Evolutionary conservation across 148 eudicot genomes (phyloP), one percentile per base, ranked within the genome.

Genomic region (Agrostemma githago): DNA sequence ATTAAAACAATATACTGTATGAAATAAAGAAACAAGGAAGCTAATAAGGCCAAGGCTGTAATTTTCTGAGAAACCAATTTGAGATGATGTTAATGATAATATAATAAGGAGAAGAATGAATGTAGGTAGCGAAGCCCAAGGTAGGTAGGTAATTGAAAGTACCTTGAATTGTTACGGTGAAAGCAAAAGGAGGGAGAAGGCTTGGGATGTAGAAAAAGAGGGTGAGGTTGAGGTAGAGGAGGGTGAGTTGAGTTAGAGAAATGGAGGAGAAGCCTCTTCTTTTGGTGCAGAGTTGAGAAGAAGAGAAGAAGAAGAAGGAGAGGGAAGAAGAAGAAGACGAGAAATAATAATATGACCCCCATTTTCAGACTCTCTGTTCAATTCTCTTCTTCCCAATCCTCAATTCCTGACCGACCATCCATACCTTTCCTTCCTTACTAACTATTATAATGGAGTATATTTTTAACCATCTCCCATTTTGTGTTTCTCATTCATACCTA

Each of bases 251-350:
- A 16, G 14, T 57, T 65, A n/a, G 43, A 53, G 44, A 69, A 79
- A 21, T 65, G 44, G 8, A 58, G 44, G 8, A 58, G 72, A 12
- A 57, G 60, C 53, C 64, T 79, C 48, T 58, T 79, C 56, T 71
- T 70, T 44, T 71, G 73, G 78, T 64, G 19, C 21, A 57, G 40
- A 15, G 26, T 42, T 48, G 58, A 80, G 58, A 20, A 67, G 51
- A 80, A 70, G 79, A 38, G 70, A 74, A 54, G 76, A 16, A 60
- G 69, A 5, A 72, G 12, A 48, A 80, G 59, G 72, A 80, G 65
- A 46, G 74, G 77, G 6, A 61, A 41, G 8, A 80, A 1, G 26
- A 76, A 8, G 38, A 80, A 5, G 19, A 62, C 44, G 76, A 76
- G 66, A 66, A 70, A 5, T 37, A 65, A 26, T 64, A 75, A 43